Conservation (phyloP, 257 asterid species). For the Solanum pimpinellifolium region DNA sequence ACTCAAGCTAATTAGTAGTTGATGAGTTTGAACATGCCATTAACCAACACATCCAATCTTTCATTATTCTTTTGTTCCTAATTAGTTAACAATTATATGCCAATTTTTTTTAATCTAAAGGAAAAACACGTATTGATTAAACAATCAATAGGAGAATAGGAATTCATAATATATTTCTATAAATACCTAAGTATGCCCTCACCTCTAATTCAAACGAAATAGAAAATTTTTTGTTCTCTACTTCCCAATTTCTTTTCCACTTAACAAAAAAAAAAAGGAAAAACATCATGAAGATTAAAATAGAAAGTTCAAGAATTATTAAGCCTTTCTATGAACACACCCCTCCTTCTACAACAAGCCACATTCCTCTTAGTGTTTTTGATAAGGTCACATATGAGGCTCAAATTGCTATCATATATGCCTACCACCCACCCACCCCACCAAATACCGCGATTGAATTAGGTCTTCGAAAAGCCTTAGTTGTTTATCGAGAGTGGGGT, state of each 20-base stretch:
- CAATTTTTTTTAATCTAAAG: background rate
- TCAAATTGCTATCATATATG: conserved; percentile 60
- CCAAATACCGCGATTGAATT: conserved; percentile 28
- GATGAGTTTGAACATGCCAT: background rate
- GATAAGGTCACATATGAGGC: conserved; percentile 54
- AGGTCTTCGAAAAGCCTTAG: conserved; percentile 51
- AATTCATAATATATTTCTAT: background rate
- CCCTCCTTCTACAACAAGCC: conserved; percentile 6
- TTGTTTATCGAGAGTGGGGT: conserved; percentile 53
- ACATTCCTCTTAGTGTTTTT: conserved; percentile 46
- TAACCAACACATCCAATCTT: background rate
- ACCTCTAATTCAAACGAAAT: background rate
- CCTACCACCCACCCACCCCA: conserved; percentile 62
- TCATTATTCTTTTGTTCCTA: background rate
- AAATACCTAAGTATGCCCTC: background rate
- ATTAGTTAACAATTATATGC: background rate
- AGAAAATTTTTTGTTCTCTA: background rate
- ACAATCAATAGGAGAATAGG: background rate
- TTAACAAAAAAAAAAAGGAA: background rate
- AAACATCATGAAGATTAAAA: conserved; percentile 34
- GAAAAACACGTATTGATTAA: background rate
- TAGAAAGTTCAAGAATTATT: conserved; percentile 44
- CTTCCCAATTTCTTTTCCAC: background rate
- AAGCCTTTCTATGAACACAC: conserved; percentile 45
- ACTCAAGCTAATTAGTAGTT: background rate